Evolutionary conservation across 202 grass and related monocot species (phyloP).

Genomic region (Panicum hallii): DNA sequence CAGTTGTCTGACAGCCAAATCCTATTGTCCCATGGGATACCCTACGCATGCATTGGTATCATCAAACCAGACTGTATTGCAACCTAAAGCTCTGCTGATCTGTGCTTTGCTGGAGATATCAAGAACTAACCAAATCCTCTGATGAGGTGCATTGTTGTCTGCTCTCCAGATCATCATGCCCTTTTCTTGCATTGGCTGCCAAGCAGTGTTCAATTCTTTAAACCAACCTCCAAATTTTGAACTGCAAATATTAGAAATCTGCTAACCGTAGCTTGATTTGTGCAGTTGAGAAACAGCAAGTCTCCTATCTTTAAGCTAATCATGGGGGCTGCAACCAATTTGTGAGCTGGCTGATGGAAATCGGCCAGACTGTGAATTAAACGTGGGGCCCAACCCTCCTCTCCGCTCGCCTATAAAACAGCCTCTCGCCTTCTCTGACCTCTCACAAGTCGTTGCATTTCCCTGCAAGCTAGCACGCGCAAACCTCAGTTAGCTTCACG

Average conservation of each 20-base stretch:
- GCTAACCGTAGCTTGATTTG: conserved; percentile 8
- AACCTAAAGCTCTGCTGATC: conserved; percentile 43
- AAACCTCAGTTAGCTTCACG: background rate
- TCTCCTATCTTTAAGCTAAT: conserved; percentile 34
- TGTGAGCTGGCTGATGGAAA: conserved; percentile 48
- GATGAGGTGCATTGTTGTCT: conserved; percentile 32
- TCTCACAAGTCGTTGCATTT: conserved; percentile 6
- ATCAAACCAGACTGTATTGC: conserved; percentile 35
- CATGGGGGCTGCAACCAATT: background rate
- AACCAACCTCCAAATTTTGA: conserved; percentile 4
- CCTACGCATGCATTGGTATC: background rate
- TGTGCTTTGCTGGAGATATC: conserved; percentile 26
- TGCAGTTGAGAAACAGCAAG: conserved; percentile 26
- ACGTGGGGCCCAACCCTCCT: background rate
- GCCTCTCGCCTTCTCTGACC: background rate
- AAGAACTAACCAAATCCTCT: conserved; percentile 16
- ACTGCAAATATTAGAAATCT: background rate
- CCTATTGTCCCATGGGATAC: background rate
- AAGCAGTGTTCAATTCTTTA: background rate
- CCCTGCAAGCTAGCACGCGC: background rate
- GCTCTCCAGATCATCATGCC: conserved; percentile 10
- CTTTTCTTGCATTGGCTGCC: conserved; percentile 18
- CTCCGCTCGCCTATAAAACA: conserved; percentile 52
- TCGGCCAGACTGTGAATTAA: conserved; percentile 35
- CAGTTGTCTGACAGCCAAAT: conserved; percentile 10